A percentile compares a stretch with the other conserved stretches of the same genome.
Evolutionary conservation across 306 rosid genomes (phyloP).

Genomic region (Medicago arabica): DNA sequence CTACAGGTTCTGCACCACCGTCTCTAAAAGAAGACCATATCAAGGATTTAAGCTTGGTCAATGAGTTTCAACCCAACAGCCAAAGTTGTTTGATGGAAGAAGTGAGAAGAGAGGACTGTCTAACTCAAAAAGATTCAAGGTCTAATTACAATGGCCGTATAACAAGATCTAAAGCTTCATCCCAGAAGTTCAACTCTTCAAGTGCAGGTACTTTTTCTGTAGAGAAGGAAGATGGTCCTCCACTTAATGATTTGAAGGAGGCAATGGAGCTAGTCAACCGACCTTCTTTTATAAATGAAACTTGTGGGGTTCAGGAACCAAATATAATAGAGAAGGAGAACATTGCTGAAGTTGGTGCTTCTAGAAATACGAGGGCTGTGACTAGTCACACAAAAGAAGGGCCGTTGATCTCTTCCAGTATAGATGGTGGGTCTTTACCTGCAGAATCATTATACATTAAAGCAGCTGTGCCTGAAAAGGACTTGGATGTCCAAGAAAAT

Average conservation of each 20-base stretch:
- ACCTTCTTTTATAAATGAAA: conserved; percentile 36
- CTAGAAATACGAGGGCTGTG: conserved; percentile 43
- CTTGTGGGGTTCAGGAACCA: conserved; percentile 41
- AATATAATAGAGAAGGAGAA: conserved; percentile 45
- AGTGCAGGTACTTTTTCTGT: conserved; percentile 44
- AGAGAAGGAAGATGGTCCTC: conserved; percentile 42
- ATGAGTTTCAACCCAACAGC: conserved; percentile 45
- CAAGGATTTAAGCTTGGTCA: conserved; percentile 49
- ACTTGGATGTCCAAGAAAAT: conserved; percentile 44
- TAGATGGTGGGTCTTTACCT: conserved; percentile 41
- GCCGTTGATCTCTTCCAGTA: conserved; percentile 41
- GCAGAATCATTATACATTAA: conserved; percentile 38
- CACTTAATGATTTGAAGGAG: conserved; percentile 45
- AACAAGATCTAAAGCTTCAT: conserved; percentile 56
- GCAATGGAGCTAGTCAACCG: conserved; percentile 39
- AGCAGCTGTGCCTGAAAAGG: conserved; percentile 34
- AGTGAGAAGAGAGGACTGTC: conserved; percentile 39
- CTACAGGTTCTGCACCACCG: conserved; percentile 47
- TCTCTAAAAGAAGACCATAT: conserved; percentile 46
- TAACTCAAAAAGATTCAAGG: conserved; percentile 38
- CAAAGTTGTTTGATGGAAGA: conserved; percentile 50
- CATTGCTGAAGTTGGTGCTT: conserved; percentile 42
- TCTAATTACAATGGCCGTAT: conserved; percentile 43
- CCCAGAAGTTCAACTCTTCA: conserved; percentile 41
- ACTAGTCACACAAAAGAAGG: conserved; percentile 41